These are phyloP conservation scores for Sanghuangporus weigelae DNA, from an alignment of 1,284 basidiomycete genomes.

Conservation along the genomic window DNA sequence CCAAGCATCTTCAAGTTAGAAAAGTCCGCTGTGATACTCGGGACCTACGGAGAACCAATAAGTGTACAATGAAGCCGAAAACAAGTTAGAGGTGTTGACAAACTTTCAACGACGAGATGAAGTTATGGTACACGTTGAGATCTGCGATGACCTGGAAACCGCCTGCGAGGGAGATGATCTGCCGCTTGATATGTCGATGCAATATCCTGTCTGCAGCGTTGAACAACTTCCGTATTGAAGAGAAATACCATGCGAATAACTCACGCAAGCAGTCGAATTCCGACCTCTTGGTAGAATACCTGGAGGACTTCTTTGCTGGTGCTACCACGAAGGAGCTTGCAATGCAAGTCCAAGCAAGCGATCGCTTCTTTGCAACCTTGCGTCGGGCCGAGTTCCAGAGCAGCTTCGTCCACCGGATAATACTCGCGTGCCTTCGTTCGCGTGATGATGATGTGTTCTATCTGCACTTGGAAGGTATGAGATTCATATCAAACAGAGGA, in stretches of 20 bases:
- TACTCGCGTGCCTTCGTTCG: slow-evolving; percentile 86
- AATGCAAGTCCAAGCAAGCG: slow-evolving; percentile 83
- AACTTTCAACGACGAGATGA: slow-evolving; percentile 79
- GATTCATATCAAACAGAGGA: background rate
- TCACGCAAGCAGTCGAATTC: slow-evolving; percentile 85
- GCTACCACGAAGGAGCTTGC: slow-evolving; percentile 84
- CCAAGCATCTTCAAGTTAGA: slow-evolving; percentile 95
- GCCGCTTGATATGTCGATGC: slow-evolving; percentile 94
- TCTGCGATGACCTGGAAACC: slow-evolving; percentile 97
- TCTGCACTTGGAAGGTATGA: slow-evolving; percentile 41
- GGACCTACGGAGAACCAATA: slow-evolving; percentile 34
- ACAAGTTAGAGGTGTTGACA: slow-evolving; percentile 9
- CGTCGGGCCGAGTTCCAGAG: slow-evolving; percentile 79
- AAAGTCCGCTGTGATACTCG: slow-evolving; percentile 78
- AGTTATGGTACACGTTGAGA: slow-evolving; percentile 87
- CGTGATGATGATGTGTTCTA: slow-evolving; percentile 87
- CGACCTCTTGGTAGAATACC: slow-evolving; percentile 97
- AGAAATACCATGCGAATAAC: slow-evolving; percentile 21
- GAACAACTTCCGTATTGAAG: slow-evolving; percentile 7
- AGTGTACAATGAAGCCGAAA: background rate
- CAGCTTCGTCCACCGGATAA: slow-evolving; percentile 76
- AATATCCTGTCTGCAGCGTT: slow-evolving; percentile 57
- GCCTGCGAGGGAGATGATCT: slow-evolving; percentile 90
- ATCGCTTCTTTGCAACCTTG: slow-evolving; percentile 84
- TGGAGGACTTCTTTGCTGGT: slow-evolving; percentile 95